Conservation (phyloP, 140 eudicot genomes). For the Eryngium alpinum region DNA sequence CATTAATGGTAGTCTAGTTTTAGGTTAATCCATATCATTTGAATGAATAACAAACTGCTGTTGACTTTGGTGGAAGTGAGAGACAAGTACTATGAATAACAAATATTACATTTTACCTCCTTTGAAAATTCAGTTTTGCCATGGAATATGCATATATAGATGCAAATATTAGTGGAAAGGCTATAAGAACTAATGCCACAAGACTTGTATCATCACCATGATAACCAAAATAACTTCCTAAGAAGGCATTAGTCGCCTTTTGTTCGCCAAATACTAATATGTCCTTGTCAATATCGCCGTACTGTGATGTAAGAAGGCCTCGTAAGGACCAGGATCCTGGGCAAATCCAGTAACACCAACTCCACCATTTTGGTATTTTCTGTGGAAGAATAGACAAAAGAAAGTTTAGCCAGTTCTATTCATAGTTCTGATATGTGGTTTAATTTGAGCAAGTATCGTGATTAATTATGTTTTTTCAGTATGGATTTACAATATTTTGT, state of each 20-base stretch:
- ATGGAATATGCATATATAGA: slow-evolving; percentile 40
- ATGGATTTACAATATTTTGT: background rate
- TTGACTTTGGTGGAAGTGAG: no score
- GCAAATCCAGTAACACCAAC: slow-evolving; percentile 51
- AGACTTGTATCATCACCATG: slow-evolving; percentile 28
- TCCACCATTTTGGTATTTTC: slow-evolving; percentile 54
- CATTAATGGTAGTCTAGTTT: no score
- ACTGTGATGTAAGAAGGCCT: slow-evolving; percentile 47
- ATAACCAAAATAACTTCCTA: slow-evolving; percentile 43
- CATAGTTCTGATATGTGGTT: background rate
- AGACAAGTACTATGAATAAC: no score
- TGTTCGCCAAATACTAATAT: slow-evolving; percentile 35
- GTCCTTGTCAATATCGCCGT: slow-evolving; percentile 41
- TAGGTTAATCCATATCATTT: no score
- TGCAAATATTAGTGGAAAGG: slow-evolving; percentile 38
- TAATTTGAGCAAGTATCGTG: background rate
- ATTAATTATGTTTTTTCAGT: background rate
- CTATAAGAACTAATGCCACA: slow-evolving; percentile 29
- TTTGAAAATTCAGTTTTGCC: slow-evolving; percentile 43
- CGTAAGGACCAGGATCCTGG: slow-evolving; percentile 55
- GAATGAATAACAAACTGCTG: no score
- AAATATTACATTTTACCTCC: slow-evolving; percentile 21
- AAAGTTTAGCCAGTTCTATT: background rate
- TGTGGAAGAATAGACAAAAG: slow-evolving; percentile 9
- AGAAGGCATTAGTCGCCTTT: slow-evolving; percentile 29